Base-by-base conservation (phyloP, 1,284 basidiomycete genomes). In the Pyrrhoderma noxium region DNA sequence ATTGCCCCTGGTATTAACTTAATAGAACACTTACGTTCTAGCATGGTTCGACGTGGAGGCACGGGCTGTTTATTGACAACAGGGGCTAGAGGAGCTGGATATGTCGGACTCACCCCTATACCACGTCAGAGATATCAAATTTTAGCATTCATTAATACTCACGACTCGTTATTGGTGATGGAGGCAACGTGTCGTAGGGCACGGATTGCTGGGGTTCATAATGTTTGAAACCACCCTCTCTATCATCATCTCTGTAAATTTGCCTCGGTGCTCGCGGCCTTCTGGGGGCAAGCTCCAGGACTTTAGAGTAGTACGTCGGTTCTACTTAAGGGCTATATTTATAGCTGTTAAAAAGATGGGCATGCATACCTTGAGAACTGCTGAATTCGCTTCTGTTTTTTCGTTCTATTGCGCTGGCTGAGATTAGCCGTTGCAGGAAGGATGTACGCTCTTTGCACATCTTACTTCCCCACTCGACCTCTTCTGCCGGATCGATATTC, bases 401-500 rank as follows among this genome's bases (percentile, higher is more conserved):
- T 40, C 50, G 57, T 44, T 51, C 56, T 25, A 18, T 41, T 38
- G 53, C 55, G 22, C 43, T 47, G n/a, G 45, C 44, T 14, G 35
- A 49, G 31, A 71, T 66, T 31, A 71, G 67, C 55, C 71, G 68
- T 49, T 68, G 65, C 31, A 72, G 59, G 59, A 73, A 72, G 45
- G 64, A 64, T 56, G 65, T 68, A 40, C 71, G 60, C 41, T 66
- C 61, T 31, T 61, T 58, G 34, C 67, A 67, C 70, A 71, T 72
- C 37, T 61, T 63, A 46, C 59, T 61, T 27, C 70, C 70, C 66
- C 67, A 72, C 35, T 70, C 69, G 19, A 71, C 50, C 58, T 73
- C 71, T 42, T 72, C 70, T 9, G 57, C 56, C 16, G 69, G 69
- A 56, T 73, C 71, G 23, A 70, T 59, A 55, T 73, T 73, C 61